These are phyloP conservation scores for Didymella segeticola DNA, from an alignment of 2,329 filamentous ascomycete species.

Conservation along the genomic window DNA sequence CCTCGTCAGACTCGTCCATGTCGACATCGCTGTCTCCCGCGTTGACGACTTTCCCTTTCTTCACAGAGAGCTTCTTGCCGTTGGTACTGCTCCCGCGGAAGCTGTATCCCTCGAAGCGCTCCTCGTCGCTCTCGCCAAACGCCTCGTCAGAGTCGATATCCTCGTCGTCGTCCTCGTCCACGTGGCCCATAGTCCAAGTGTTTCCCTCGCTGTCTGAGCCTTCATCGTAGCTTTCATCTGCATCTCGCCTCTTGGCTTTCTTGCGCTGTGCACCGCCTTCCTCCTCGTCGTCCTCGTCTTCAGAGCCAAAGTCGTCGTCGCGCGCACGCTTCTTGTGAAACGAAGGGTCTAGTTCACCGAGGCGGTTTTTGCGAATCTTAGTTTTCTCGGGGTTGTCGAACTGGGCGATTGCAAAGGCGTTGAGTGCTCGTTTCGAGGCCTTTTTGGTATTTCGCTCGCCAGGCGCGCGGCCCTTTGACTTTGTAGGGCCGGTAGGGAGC, in stretches of 20 bases:
- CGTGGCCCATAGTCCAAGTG: conserved; percentile 79
- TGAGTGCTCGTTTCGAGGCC: conserved; percentile 61
- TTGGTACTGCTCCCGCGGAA: conserved; percentile 65
- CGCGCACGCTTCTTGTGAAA: conserved; percentile 52
- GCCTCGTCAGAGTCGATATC: conserved; percentile 80
- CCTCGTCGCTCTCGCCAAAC: conserved; percentile 87
- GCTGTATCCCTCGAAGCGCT: conserved; percentile 78
- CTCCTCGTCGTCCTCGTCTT: conserved; percentile 44
- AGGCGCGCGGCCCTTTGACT: conserved; percentile 23
- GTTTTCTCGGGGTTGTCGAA: conserved; percentile 60
- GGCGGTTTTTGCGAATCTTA: conserved; percentile 63
- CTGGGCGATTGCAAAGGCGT: conserved; percentile 72
- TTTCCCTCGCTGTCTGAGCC: conserved; percentile 87
- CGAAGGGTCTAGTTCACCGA: conserved; percentile 61
- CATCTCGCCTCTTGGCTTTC: conserved; percentile 34
- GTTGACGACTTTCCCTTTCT: conserved; percentile 44
- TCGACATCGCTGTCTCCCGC: conserved; percentile 51
- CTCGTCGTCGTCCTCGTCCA: conserved; percentile 70
- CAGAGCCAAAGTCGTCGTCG: conserved; percentile 57
- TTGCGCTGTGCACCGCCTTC: conserved; percentile 40
- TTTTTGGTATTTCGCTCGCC: conserved; percentile 51
- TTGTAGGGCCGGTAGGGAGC: conserved; percentile 41
- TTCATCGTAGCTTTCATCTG: conserved; percentile 66
- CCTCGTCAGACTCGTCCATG: conserved; percentile 54
- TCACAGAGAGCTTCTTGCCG: conserved; percentile 55